phyloP scores from a whole-genome alignment of 768 basidiomycete species.

The Tephrocybe sp. region DNA sequence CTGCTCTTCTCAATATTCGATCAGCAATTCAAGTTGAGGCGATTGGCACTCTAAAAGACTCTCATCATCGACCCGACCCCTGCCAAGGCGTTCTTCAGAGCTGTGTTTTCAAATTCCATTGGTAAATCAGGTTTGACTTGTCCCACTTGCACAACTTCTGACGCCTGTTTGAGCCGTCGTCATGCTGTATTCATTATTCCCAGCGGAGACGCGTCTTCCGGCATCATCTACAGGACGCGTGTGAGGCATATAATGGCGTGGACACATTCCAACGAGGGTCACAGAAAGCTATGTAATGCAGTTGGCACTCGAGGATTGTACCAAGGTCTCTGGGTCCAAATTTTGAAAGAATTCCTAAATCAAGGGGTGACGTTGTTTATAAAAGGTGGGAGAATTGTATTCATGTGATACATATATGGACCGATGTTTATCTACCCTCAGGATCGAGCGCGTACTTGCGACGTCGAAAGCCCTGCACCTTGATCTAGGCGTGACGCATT shows the following conservation, averaged over 20 bases:
- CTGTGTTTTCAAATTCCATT: conserved; percentile 52
- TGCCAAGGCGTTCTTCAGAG: conserved; percentile 54
- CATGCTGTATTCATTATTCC: conserved; percentile 56
- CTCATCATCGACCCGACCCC: conserved; percentile 32
- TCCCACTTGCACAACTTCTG: not conserved
- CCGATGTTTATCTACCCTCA: no score
- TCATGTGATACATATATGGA: not conserved
- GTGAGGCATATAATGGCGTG: conserved; percentile 34
- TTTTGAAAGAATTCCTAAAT: conserved; percentile 45
- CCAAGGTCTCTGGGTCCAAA: conserved; percentile 51
- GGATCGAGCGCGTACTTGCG: no score
- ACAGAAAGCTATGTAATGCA: conserved; percentile 13
- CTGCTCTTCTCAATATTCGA: conserved; percentile 30
- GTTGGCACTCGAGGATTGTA: conserved; percentile 44
- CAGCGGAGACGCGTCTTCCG: conserved; percentile 58
- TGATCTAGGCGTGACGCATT: no score
- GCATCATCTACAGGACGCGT: conserved; percentile 36
- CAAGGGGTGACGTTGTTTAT: conserved; percentile 60
- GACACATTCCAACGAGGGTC: conserved; percentile 4
- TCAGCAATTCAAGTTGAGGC: not conserved
- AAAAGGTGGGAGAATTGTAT: conserved; percentile 35
- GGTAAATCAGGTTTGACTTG: conserved; percentile 23
- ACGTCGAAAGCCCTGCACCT: no score
- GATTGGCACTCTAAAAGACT: not conserved
- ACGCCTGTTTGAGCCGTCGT: conserved; percentile 32